Evolutionary conservation across 2,329 filamentous ascomycete genomes (phyloP).

Genomic region (Talaromyces sp.): DNA sequence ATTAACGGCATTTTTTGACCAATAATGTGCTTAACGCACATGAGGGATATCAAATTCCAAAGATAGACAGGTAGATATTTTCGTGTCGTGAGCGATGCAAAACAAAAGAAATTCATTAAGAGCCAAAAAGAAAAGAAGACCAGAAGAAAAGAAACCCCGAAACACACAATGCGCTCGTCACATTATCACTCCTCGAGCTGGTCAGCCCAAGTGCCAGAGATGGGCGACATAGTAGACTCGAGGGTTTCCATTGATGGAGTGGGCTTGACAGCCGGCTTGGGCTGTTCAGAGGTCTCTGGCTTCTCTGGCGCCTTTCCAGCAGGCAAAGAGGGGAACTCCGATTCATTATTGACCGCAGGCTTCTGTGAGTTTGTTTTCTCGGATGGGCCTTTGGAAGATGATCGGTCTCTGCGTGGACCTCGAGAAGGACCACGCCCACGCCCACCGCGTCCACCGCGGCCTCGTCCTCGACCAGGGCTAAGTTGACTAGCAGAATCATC

Average conservation of each 20-base stretch:
- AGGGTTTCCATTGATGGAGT: constrained; percentile 24
- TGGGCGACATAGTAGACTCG: constrained; percentile 31
- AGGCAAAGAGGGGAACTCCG: constrained; percentile 41
- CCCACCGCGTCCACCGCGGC: constrained; percentile 29
- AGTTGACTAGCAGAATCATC: constrained; percentile 25
- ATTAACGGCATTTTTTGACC: not conserved
- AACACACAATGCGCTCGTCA: not conserved
- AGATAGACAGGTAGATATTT: constrained; percentile 9
- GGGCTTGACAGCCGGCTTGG: constrained; percentile 3
- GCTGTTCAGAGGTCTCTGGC: not conserved
- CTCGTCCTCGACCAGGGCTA: constrained; percentile 36
- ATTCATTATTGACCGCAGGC: constrained; percentile 32
- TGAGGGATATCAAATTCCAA: constrained; percentile 22
- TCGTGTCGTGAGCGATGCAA: constrained; percentile 18
- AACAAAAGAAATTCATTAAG: constrained; percentile 12
- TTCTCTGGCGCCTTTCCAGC: constrained; percentile 26
- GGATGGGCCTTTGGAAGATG: constrained; percentile 19
- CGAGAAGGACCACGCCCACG: constrained; percentile 31
- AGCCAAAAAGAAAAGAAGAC: too few species aligned
- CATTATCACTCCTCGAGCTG: constrained; percentile 26
- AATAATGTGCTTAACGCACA: not conserved
- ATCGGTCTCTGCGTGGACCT: constrained; percentile 26
- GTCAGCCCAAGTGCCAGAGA: constrained; percentile 38
- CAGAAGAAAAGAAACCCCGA: not conserved
- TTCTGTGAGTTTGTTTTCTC: constrained; percentile 19